Percentiles rank a stretch among this genome's conserved stretches.
phyloP scores from a whole-genome alignment of 2,329 filamentous ascomycete genomes.

The Emericellopsis atlantica region DNA sequence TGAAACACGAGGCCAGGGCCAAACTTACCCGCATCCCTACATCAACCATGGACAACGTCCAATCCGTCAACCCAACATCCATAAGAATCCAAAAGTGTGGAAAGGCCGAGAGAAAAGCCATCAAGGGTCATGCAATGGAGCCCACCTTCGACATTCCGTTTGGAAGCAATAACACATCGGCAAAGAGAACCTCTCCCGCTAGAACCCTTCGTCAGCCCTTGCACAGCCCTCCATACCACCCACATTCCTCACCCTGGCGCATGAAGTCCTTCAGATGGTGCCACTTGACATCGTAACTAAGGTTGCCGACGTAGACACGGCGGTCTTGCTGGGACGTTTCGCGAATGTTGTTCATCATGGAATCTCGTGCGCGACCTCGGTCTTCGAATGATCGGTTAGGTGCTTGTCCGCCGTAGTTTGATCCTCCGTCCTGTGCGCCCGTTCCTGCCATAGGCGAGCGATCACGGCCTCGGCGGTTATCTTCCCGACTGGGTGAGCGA shows the following conservation, averaged over 20 bases:
- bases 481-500: slow-evolving; percentile 63
- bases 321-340: slow-evolving; percentile 97
- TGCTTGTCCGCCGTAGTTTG: slow-evolving; percentile 48
- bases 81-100: slow-evolving; percentile 58
- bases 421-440: slow-evolving; percentile 57
- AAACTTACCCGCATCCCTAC: slow-evolving; percentile 99
- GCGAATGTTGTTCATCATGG: slow-evolving; percentile 90
- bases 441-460: slow-evolving; percentile 78
- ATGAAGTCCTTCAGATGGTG: slow-evolving; percentile 99
- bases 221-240: slow-evolving; percentile 11
- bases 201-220: slow-evolving; percentile 25
- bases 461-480: slow-evolving; percentile 61
- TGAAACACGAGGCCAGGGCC: not conserved
- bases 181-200: slow-evolving; percentile 99
- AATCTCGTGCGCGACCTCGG: slow-evolving; percentile 69
- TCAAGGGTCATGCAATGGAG: slow-evolving; percentile 78
- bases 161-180: slow-evolving; percentile 97
- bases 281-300: slow-evolving; percentile 99
- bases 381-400: slow-evolving; percentile 75
- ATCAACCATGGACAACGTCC: slow-evolving; percentile 77
- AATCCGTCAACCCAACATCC: slow-evolving; percentile 99
- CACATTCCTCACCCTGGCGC: slow-evolving; percentile 73
- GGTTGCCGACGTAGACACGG: slow-evolving; percentile 97
- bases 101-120: slow-evolving; percentile 66
- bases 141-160: slow-evolving; percentile 99